Conservation (phyloP, 345 rosid species). For the Abelmoschus esculentus region DNA sequence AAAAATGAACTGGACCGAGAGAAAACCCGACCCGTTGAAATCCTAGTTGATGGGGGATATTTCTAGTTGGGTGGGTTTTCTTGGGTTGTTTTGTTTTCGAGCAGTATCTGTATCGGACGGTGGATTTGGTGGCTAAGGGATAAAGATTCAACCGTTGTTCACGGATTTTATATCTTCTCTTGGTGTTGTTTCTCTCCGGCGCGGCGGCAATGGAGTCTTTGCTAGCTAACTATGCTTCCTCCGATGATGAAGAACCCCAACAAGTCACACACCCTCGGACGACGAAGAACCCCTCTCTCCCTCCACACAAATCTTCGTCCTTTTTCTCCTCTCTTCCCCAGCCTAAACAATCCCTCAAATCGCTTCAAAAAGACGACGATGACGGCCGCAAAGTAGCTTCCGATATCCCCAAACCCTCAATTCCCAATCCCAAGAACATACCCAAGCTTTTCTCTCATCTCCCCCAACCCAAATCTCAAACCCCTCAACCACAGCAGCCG, state of each 20-base stretch:
- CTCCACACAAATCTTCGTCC: constrained; percentile 27
- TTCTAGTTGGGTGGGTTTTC: too few relatives aligned
- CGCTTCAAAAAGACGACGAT: neutral
- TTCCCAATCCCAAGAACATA: constrained; percentile 19
- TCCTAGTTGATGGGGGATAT: too few relatives aligned
- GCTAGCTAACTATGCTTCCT: constrained; percentile 76
- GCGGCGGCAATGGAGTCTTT: constrained; percentile 58
- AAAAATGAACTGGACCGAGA: too few relatives aligned
- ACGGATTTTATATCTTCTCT: neutral
- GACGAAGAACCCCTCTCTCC: constrained; percentile 15
- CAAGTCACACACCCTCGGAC: constrained; percentile 12
- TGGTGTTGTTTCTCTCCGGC: too few relatives aligned
- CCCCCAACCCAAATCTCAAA: constrained; percentile 40
- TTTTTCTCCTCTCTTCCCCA: constrained; percentile 46
- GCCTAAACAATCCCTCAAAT: constrained; percentile 23
- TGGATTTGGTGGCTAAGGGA: neutral
- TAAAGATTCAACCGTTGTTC: neutral
- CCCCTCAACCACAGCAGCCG: neutral
- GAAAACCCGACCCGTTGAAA: too few relatives aligned
- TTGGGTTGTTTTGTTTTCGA: too few relatives aligned
- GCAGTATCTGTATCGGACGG: neutral
- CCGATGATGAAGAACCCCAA: constrained; percentile 50
- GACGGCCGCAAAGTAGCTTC: neutral
- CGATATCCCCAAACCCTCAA: neutral
- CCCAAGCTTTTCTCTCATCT: constrained; percentile 38